Conservation (phyloP, 1,284 basidiomycete species). For the Sphaerobolus stellatus region DNA sequence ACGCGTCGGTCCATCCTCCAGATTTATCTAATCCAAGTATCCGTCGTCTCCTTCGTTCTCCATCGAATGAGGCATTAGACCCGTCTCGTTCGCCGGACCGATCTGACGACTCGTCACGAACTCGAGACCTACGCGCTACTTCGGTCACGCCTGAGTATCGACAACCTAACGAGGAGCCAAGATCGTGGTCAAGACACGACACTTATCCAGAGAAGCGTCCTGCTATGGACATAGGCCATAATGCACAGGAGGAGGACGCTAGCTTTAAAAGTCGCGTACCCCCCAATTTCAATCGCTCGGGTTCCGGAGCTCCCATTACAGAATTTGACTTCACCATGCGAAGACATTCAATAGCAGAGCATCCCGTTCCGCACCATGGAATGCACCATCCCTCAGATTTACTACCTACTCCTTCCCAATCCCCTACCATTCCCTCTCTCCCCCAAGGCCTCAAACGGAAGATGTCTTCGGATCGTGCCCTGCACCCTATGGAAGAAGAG, state of each 20-base stretch:
- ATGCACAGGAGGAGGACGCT: constrained; percentile 11
- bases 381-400: constrained; percentile 14
- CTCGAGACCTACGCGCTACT: constrained; percentile 4
- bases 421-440: constrained; percentile 28
- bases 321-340: constrained; percentile 62
- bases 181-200: constrained; percentile 6
- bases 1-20: constrained; percentile 48
- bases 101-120: constrained; percentile 10
- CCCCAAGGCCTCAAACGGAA: constrained; percentile 75
- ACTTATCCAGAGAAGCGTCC: constrained; percentile 8
- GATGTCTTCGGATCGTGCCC: constrained; percentile 65
- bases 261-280: constrained; percentile 8
- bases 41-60: constrained; percentile 53
- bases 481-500: constrained; percentile 54
- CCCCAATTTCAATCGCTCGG: constrained; percentile 4
- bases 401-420: constrained; percentile 23
- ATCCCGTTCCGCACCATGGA: constrained; percentile 26
- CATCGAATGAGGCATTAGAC: constrained; percentile 23
- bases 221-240: constrained; percentile 10
- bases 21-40: constrained; percentile 48
- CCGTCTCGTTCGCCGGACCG: constrained; percentile 10
- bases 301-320: constrained; percentile 3
- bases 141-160: neutral
- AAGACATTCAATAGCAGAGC: constrained; percentile 62
- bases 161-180: constrained; percentile 1